Percentiles rank a stretch among this genome's conserved stretches.
These are phyloP conservation scores for Pichia sp. DNA, from an alignment of 1,139 yeast species.

Conservation along the genomic window DNA sequence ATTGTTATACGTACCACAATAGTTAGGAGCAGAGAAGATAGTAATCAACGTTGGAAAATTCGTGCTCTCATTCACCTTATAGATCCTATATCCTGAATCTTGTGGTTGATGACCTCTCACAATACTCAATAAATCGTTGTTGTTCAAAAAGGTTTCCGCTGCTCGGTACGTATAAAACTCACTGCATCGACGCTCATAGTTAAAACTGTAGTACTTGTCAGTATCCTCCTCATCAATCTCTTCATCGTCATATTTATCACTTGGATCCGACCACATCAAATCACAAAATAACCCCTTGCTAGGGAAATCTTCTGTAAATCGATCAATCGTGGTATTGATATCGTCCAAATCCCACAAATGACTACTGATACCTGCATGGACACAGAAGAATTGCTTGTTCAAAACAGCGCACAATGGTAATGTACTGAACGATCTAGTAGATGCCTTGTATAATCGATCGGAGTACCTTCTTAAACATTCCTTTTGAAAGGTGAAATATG, in stretches of 20 bases:
- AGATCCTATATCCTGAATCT: constrained; percentile 91
- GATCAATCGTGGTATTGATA: constrained; percentile 58
- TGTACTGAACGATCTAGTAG: constrained; percentile 79
- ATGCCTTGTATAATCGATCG: constrained; percentile 71
- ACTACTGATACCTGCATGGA: constrained; percentile 92
- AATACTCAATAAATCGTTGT: constrained; percentile 71
- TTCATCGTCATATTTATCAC: constrained; percentile 56
- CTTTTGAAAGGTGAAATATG: constrained; percentile 92
- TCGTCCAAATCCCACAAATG: constrained; percentile 72
- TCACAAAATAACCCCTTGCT: constrained; percentile 93
- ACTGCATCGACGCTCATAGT: constrained; percentile 93
- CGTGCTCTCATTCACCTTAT: constrained; percentile 71
- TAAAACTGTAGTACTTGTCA: constrained; percentile 63
- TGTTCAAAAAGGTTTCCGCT: constrained; percentile 71
- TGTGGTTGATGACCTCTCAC: constrained; percentile 95
- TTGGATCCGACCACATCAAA: constrained; percentile 96
- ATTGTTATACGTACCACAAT: constrained; percentile 90
- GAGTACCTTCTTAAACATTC: constrained; percentile 91
- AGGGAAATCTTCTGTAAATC: constrained; percentile 79
- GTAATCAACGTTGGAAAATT: constrained; percentile 93
- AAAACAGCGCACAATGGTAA: constrained; percentile 85
- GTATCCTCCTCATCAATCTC: constrained; percentile 45
- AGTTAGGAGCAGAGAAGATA: constrained; percentile 95
- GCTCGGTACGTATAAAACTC: constrained; percentile 94
- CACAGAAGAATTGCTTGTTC: constrained; percentile 73